phyloP scores from a whole-genome alignment of 2,329 filamentous ascomycete species.

The Nigrospora oryzae region DNA sequence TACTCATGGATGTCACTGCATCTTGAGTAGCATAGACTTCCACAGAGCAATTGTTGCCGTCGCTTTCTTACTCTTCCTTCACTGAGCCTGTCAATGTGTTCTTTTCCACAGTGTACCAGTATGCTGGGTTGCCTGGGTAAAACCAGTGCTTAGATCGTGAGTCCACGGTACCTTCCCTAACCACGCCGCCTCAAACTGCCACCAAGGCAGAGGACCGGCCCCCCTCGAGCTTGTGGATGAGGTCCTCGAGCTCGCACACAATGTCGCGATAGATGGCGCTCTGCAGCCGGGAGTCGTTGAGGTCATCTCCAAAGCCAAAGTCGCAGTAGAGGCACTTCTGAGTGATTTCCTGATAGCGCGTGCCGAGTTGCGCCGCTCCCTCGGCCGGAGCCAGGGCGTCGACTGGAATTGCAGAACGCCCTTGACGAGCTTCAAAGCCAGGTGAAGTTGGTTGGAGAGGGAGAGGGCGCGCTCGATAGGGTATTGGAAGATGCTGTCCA shows the following conservation, averaged over 20 bases:
- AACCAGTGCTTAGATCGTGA: too few species aligned
- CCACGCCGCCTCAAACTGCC: too few species aligned
- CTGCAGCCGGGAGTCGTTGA: slow-evolving; percentile 8
- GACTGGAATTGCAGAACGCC: slow-evolving; percentile 8
- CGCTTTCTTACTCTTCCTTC: too few species aligned
- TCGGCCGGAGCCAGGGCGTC: slow-evolving; percentile 7
- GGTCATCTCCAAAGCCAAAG: slow-evolving; percentile 13
- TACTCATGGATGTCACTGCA: too few species aligned
- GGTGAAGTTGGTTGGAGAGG: slow-evolving; percentile 4
- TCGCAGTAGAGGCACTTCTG: slow-evolving; percentile 15
- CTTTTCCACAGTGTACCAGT: too few species aligned
- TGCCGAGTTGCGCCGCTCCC: slow-evolving; percentile 6
- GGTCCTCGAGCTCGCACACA: slow-evolving; percentile 6
- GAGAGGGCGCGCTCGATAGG: slow-evolving; percentile 5
- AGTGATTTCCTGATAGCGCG: slow-evolving; percentile 13
- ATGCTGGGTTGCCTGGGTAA: too few species aligned
- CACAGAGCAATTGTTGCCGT: too few species aligned
- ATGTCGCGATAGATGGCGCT: slow-evolving; percentile 10
- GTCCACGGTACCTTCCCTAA: too few species aligned
- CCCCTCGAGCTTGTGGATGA: slow-evolving; percentile 1
- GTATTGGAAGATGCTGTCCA: slow-evolving; percentile 13
- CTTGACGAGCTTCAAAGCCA: slow-evolving; percentile 5
- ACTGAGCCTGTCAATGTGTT: too few species aligned
- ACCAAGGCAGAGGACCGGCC: too few species aligned
- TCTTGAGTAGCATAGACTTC: too few species aligned